phyloP scores from a whole-genome alignment of 495 filamentous ascomycete species.

The Neurospora tetraspora region DNA sequence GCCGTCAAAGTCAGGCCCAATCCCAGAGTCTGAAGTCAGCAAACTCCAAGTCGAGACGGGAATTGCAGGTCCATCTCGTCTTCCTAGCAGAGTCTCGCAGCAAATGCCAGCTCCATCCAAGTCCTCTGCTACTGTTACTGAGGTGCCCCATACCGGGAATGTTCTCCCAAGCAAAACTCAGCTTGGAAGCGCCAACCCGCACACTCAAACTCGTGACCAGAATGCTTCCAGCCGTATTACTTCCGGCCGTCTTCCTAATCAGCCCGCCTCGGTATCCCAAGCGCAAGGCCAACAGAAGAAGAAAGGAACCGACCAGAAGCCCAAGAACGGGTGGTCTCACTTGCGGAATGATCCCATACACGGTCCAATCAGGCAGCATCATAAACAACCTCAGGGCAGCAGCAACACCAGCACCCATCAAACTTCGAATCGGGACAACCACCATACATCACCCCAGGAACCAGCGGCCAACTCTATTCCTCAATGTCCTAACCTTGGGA shows the following conservation, averaged over 20 bases:
- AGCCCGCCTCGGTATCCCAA: neutral
- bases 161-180: neutral
- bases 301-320: neutral
- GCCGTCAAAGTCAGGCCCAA: neutral
- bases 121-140: neutral
- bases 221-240: neutral
- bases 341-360: neutral
- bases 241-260: neutral
- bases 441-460: neutral
- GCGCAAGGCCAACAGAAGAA: neutral
- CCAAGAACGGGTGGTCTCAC: neutral
- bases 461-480: neutral
- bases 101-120: neutral
- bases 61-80: neutral
- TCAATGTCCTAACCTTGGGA: neutral
- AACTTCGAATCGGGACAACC: neutral
- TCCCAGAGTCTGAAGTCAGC: neutral
- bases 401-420: neutral
- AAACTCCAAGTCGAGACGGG: neutral
- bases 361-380: neutral
- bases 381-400: neutral
- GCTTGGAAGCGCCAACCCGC: neutral
- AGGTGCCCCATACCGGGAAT: neutral
- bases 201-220: neutral
- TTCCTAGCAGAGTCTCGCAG: neutral